Evolutionary conservation across 257 asterid species (phyloP).

Genomic region (Cynanchum wilfordii): DNA sequence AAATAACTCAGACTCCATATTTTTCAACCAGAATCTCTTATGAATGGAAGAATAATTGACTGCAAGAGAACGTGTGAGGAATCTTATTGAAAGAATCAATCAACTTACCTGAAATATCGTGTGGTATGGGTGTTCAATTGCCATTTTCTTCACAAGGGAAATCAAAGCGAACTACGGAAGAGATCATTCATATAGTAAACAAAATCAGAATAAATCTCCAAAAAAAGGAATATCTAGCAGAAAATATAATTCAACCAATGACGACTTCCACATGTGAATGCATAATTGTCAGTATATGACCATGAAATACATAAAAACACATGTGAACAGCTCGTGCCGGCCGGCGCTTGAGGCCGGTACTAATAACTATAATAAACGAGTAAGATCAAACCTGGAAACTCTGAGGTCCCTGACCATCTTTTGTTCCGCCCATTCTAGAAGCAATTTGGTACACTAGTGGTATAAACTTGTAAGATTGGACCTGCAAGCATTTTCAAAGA

Average conservation of each 20-base stretch:
- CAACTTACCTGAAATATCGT: constrained; percentile 76
- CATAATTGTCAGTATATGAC: not conserved
- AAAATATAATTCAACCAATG: not conserved
- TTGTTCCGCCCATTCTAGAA: constrained; percentile 82
- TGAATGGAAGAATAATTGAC: not conserved
- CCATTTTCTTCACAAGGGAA: constrained; percentile 87
- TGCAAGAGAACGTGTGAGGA: not conserved
- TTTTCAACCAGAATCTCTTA: not conserved
- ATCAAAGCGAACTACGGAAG: constrained; percentile 77
- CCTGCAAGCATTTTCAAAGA: constrained; percentile 37
- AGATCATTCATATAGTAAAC: constrained; percentile 1
- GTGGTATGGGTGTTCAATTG: constrained; percentile 95
- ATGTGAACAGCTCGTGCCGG: too few species aligned
- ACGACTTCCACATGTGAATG: not conserved
- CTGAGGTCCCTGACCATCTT: constrained; percentile 61
- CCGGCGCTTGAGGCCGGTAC: too few species aligned
- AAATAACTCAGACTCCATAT: not conserved
- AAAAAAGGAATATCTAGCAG: not conserved
- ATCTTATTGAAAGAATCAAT: not conserved
- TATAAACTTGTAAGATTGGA: constrained; percentile 86
- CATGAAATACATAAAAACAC: not conserved
- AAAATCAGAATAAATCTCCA: not conserved
- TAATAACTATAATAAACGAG: too few species aligned
- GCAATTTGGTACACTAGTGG: constrained; percentile 94
- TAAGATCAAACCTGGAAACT: constrained; percentile 67